Evolutionary conservation across 2,329 filamentous ascomycete species (phyloP), one percentile per base, ranked within the genome.

Genomic region (Trichoderma harzianum): DNA sequence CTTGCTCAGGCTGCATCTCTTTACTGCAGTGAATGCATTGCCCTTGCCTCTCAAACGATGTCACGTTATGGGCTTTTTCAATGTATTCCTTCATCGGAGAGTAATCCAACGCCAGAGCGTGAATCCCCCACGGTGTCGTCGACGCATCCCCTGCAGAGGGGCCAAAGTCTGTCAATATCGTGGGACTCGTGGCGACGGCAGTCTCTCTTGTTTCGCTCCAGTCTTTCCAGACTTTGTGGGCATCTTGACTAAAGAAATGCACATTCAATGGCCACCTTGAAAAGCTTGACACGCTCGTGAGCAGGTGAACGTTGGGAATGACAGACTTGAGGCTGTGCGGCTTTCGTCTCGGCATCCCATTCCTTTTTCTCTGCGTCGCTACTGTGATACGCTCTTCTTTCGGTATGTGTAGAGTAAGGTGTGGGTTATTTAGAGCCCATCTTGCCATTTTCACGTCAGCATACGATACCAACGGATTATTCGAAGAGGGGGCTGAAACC

Each of bases 401-500:
- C 14, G 92, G 87, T 71, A 97, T 94, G 79, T 97, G 94, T 39
- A 92, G 84, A 6, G 95, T 95, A 39, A 91, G 80, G 78, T 96
- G 92, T 2, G 94, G 89, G 78, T 98, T 94, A 75, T 93, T 93
- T 86, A 97, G 92, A 51, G 95, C 95, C 95, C 95, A 98, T 85
- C 93, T 95, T 51, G 10, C n/a, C n/a, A 67, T 24, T 21, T 63
- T n/a, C 16, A 32, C 14, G 66, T 70, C 51, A 76, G 66, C 53
- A 55, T 5, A 3, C 21, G 16, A 28, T 14, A 43, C 30, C 16
- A 21, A 7, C 3, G 4, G 3, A 6, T 21, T 8, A 8, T 32
- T 39, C 3, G n/a, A 5, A 11, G 66, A n/a, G n/a, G n/a, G 18
- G 12, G 14, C 14, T 24, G 10, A 7, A 5, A 85, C 90, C 79